Conservation (phyloP, 2,329 filamentous ascomycete genomes). For the Phialocephala subalpina region DNA sequence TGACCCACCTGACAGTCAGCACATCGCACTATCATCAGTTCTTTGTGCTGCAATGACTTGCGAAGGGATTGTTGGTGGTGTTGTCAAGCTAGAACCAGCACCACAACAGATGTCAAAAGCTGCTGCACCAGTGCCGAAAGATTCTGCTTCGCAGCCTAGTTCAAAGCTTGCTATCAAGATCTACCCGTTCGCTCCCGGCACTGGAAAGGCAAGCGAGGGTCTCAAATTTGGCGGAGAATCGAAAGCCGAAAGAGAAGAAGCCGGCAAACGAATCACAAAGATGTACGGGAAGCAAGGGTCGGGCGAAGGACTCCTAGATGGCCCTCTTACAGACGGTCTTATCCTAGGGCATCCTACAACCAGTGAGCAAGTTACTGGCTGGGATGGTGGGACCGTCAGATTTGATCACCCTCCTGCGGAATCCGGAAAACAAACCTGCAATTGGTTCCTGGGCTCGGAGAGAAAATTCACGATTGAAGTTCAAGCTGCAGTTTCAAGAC, state of each 20-base stretch:
- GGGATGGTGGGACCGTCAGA: conserved; percentile 85
- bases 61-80: conserved; percentile 79
- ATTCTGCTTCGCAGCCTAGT: conserved; percentile 62
- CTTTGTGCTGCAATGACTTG: conserved; percentile 79
- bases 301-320: conserved; percentile 73
- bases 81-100: conserved; percentile 87
- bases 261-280: conserved; percentile 73
- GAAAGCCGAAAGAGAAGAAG: conserved; percentile 82
- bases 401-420: conserved; percentile 70
- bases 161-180: conserved; percentile 75
- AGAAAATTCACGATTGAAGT: conserved; percentile 77
- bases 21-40: conserved; percentile 79
- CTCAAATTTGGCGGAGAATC: conserved; percentile 90
- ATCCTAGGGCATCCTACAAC: conserved; percentile 68
- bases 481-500: conserved; percentile 75
- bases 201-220: conserved; percentile 65
- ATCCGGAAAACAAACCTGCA: conserved; percentile 55
- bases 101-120: conserved; percentile 50
- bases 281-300: conserved; percentile 69
- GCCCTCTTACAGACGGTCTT: conserved; percentile 89
- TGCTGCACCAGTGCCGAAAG: conserved; percentile 23
- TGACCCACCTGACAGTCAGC: conserved; percentile 83
- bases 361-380: conserved; percentile 63
- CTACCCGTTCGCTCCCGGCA: conserved; percentile 75
- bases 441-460: conserved; percentile 83